These are phyloP conservation scores for Blastocystis sp. DNA, from an alignment of 352 stramenopile species.

Conservation along the genomic window DNA sequence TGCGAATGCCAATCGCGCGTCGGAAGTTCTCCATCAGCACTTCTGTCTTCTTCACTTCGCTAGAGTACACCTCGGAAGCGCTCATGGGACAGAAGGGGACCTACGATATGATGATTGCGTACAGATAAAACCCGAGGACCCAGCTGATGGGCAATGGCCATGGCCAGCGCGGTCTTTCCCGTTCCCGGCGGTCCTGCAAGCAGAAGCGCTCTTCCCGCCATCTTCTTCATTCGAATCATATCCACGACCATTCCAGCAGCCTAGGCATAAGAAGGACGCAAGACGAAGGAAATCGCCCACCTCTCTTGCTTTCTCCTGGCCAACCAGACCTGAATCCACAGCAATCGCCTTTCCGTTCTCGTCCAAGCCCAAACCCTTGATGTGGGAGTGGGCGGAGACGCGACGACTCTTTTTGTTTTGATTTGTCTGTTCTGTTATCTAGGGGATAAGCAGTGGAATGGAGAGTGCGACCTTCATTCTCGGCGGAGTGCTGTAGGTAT, in stretches of 20 bases:
- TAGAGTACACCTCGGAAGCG: conserved; percentile 97
- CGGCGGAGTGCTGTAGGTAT: no score
- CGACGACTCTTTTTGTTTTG: conserved; percentile 86
- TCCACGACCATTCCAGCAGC: conserved; percentile 93
- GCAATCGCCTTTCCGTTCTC: conserved; percentile 81
- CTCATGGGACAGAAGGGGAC: conserved; percentile 99
- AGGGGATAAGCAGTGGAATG: not conserved
- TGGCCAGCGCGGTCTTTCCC: conserved; percentile 93
- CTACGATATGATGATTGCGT: conserved; percentile 54
- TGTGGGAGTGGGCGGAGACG: conserved; percentile 93
- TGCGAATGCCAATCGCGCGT: conserved; percentile 95
- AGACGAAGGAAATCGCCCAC: conserved; percentile 71
- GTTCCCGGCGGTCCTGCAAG: conserved; percentile 93
- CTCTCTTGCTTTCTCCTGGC: conserved; percentile 93
- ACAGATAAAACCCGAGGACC: conserved; percentile 83
- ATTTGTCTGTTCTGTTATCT: conserved; percentile 57
- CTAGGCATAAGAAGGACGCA: conserved; percentile 63
- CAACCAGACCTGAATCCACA: conserved; percentile 90
- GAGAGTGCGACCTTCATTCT: conserved; percentile 36
- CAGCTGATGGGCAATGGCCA: conserved; percentile 93
- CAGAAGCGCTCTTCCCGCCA: conserved; percentile 92
- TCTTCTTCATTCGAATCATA: conserved; percentile 96
- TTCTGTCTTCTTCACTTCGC: conserved; percentile 99
- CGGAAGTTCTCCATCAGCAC: conserved; percentile 99
- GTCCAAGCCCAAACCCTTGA: conserved; percentile 93